Conservation (phyloP, 1,284 basidiomycete genomes). For the Ustilago esculenta region DNA sequence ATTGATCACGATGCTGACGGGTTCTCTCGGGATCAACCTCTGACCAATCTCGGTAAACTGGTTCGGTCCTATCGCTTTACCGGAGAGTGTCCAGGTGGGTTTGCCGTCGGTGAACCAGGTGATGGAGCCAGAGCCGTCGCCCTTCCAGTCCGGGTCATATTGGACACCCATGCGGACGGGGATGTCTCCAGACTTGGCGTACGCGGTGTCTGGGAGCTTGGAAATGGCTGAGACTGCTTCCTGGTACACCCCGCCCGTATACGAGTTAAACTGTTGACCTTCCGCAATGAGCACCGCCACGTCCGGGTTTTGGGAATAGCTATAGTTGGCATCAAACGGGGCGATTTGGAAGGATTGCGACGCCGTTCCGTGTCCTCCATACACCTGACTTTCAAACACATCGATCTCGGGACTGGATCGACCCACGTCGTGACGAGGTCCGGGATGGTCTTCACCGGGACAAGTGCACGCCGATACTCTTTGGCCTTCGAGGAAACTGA, state of each 20-base stretch:
- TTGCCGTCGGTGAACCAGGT: slow-evolving; percentile 62
- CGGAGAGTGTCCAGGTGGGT: slow-evolving; percentile 55
- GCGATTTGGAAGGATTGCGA: slow-evolving; percentile 64
- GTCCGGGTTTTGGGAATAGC: slow-evolving; percentile 35
- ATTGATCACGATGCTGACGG: slow-evolving; percentile 58
- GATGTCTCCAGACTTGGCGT: slow-evolving; percentile 10
- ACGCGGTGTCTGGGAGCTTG: slow-evolving; percentile 52
- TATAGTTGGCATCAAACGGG: slow-evolving; percentile 61
- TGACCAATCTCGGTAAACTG: slow-evolving; percentile 46
- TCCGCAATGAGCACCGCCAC: slow-evolving; percentile 15
- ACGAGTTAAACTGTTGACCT: slow-evolving; percentile 47
- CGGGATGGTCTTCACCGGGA: slow-evolving; percentile 48
- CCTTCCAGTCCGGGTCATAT: slow-evolving; percentile 60
- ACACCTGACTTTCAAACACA: slow-evolving; percentile 67
- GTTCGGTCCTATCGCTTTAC: slow-evolving; percentile 29
- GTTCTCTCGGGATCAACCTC: slow-evolving; percentile 56
- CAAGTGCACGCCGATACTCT: slow-evolving; percentile 54
- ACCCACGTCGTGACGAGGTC: slow-evolving; percentile 43
- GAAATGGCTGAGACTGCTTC: slow-evolving; percentile 61
- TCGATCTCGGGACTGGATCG: slow-evolving; percentile 65
- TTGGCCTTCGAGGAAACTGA: slow-evolving; percentile 46
- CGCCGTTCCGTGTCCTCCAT: slow-evolving; percentile 21
- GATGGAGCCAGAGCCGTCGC: slow-evolving; percentile 49
- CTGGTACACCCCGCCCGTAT: slow-evolving; percentile 60
- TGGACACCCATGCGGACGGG: slow-evolving; percentile 59